Evolutionary conservation across 495 filamentous ascomycete genomes (phyloP).

Genomic region (Parathielavia hyrcaniae): DNA sequence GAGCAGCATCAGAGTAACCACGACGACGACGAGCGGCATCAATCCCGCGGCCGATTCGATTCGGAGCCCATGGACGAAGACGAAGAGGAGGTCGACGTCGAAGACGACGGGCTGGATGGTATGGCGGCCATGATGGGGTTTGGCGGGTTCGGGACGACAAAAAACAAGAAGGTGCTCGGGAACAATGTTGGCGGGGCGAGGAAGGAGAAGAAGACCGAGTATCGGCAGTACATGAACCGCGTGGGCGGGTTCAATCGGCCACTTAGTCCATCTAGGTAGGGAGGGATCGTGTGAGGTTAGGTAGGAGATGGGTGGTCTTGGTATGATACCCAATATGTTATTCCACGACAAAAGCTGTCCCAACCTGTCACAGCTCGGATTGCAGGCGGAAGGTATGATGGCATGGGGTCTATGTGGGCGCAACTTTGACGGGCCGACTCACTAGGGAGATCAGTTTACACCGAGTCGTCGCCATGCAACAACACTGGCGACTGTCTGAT

Average conservation of each 20-base stretch:
- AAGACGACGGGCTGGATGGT: slow-evolving; percentile 62
- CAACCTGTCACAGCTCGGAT: no score
- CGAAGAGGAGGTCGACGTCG: slow-evolving; percentile 43
- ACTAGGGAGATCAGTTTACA: no score
- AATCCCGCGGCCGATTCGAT: slow-evolving; percentile 26
- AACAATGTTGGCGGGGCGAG: slow-evolving; percentile 79
- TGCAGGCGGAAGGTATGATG: no score
- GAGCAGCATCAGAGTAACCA: slow-evolving; percentile 10
- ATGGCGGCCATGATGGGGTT: slow-evolving; percentile 90
- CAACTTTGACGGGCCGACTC: no score
- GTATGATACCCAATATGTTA: slow-evolving; percentile 18
- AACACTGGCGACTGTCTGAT: neutral
- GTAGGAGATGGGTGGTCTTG: neutral
- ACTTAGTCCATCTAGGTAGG: slow-evolving; percentile 50
- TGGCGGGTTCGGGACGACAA: slow-evolving; percentile 74
- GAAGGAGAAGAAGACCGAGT: slow-evolving; percentile 94
- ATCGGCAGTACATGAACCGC: slow-evolving; percentile 98
- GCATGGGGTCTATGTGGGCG: no score
- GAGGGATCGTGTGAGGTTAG: neutral
- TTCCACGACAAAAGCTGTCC: neutral
- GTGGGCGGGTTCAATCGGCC: slow-evolving; percentile 94
- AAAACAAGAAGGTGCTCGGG: slow-evolving; percentile 82
- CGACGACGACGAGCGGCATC: slow-evolving; percentile 15
- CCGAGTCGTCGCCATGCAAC: neutral
- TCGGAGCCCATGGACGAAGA: slow-evolving; percentile 44